phyloP scores from a whole-genome alignment of 2,329 filamentous ascomycete species.

The Diaporthe capsici region DNA sequence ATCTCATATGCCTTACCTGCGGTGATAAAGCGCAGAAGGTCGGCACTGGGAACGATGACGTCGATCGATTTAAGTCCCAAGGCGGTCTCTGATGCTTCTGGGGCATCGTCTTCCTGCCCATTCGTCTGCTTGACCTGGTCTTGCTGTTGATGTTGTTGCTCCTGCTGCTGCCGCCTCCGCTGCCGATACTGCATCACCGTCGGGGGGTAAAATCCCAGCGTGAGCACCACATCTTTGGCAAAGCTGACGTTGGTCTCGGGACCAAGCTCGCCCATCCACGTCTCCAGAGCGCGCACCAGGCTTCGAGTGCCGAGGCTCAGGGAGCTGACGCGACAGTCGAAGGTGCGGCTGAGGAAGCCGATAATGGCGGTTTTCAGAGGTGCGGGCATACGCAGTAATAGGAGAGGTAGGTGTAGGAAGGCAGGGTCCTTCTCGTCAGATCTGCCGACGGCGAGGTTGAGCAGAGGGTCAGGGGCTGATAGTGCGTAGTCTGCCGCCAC shows the following conservation, averaged over 20 bases:
- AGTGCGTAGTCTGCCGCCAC: background rate
- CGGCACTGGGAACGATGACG: conserved; percentile 63
- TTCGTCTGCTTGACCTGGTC: conserved; percentile 24
- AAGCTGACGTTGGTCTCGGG: conserved; percentile 51
- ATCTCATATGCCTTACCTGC: conserved; percentile 53
- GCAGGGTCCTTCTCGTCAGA: conserved; percentile 38
- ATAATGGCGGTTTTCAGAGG: conserved; percentile 63
- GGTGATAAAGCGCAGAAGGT: conserved; percentile 62
- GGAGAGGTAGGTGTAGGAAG: conserved; percentile 65
- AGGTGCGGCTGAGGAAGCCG: conserved; percentile 67
- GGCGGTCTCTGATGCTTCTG: conserved; percentile 19
- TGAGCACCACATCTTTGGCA: conserved; percentile 64
- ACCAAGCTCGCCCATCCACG: conserved; percentile 61
- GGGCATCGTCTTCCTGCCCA: conserved; percentile 37
- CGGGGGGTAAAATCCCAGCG: conserved; percentile 64
- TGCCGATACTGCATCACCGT: conserved; percentile 5
- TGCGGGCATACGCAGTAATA: conserved; percentile 69
- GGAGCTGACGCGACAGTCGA: conserved; percentile 69
- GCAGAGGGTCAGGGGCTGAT: background rate
- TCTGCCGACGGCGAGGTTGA: conserved; percentile 10
- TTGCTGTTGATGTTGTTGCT: background rate
- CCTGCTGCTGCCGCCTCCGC: background rate
- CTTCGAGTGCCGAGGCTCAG: conserved; percentile 65
- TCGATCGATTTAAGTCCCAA: conserved; percentile 63
- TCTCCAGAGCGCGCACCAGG: conserved; percentile 64